Conservation (phyloP, 345 rosid species). For the Cardamine resedifolia region DNA sequence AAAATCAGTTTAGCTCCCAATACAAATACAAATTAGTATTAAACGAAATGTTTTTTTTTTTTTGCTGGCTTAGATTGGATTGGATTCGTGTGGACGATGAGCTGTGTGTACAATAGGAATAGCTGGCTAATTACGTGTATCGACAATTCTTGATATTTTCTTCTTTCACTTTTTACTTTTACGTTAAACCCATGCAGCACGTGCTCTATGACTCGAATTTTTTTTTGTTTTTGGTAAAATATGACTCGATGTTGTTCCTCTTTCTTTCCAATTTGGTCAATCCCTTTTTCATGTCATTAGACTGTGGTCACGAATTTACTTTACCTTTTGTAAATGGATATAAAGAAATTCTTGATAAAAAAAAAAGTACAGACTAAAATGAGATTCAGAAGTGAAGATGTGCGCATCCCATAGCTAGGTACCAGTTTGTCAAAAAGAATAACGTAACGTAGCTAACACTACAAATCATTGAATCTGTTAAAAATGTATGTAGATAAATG, state of each 20-base stretch:
- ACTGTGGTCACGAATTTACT: neutral
- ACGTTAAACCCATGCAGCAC: slow-evolving; percentile 33
- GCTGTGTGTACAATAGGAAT: slow-evolving; percentile 33
- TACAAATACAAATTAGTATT: neutral
- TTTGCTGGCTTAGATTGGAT: slow-evolving; percentile 18
- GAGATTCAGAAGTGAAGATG: neutral
- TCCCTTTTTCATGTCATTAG: slow-evolving; percentile 15
- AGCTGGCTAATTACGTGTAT: slow-evolving; percentile 37
- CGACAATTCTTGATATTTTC: neutral
- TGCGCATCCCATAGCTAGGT: neutral
- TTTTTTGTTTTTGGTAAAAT: neutral
- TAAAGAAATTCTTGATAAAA: neutral
- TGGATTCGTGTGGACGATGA: slow-evolving; percentile 30
- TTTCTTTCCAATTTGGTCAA: slow-evolving; percentile 6
- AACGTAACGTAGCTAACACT: neutral
- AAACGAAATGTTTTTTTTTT: neutral
- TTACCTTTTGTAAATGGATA: neutral
- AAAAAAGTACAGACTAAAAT: neutral
- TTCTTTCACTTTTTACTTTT: slow-evolving; percentile 27
- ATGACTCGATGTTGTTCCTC: slow-evolving; percentile 28
- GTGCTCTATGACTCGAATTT: slow-evolving; percentile 31
- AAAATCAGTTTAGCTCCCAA: neutral
- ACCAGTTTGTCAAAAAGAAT: neutral
- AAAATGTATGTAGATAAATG: neutral
- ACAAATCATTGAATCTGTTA: neutral